A percentile compares a stretch with the other conserved stretches of the same genome.
Evolutionary conservation across 1,284 basidiomycete genomes (phyloP).

Genomic region (Irpex sp.): DNA sequence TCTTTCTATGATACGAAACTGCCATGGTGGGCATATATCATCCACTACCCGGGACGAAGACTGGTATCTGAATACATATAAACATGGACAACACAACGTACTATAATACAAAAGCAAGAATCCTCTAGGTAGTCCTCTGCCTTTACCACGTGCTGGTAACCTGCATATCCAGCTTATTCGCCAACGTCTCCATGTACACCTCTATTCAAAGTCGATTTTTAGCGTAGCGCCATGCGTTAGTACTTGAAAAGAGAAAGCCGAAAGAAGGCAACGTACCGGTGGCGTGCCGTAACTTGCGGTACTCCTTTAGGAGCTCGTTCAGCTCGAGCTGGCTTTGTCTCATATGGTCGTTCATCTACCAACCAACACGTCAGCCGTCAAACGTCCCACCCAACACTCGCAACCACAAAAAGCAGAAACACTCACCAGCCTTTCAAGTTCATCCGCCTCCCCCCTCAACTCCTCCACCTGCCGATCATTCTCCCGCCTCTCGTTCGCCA

Average conservation of each 20-base stretch:
- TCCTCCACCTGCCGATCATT: conserved; percentile 77
- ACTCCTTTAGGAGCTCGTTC: conserved; percentile 73
- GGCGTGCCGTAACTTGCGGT: conserved; percentile 76
- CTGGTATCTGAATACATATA: too few relatives aligned
- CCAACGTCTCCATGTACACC: conserved; percentile 78
- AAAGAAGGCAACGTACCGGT: conserved; percentile 49
- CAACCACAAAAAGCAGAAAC: neutral
- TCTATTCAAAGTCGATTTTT: too few relatives aligned
- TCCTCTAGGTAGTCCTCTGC: too few relatives aligned
- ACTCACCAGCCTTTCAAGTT: conserved; percentile 58
- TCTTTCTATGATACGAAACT: too few relatives aligned
- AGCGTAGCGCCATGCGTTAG: too few relatives aligned
- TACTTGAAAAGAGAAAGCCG: neutral
- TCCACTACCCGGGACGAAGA: too few relatives aligned
- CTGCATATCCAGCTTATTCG: conserved; percentile 52
- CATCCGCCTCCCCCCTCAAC: conserved; percentile 61
- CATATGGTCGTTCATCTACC: conserved; percentile 73
- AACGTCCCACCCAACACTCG: too few relatives aligned
- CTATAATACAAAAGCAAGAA: too few relatives aligned
- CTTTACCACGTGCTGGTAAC: conserved; percentile 22
- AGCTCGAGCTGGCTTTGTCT: conserved; percentile 71
- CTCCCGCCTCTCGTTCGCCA: conserved; percentile 68
- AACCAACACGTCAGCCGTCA: conserved; percentile 1
- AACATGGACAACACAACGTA: too few relatives aligned
- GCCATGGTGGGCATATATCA: too few relatives aligned